These are phyloP conservation scores for Alternaria longipes DNA, from an alignment of 2,329 filamentous ascomycete genomes.

Conservation along the genomic window DNA sequence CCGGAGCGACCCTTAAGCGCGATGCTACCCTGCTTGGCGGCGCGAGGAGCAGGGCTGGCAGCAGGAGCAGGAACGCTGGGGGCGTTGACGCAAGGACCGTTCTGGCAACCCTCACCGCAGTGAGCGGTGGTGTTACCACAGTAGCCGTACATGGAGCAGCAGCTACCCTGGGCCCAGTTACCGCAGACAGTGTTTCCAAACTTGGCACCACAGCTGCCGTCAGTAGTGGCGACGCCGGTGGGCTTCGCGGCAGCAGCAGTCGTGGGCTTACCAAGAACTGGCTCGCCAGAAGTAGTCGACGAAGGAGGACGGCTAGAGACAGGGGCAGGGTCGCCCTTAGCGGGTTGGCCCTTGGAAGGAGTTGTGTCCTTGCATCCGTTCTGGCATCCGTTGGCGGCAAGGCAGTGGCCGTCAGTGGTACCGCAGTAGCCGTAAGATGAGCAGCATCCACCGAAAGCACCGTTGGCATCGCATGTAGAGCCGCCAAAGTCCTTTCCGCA, in stretches of 20 bases:
- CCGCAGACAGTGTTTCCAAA: conserved; percentile 63
- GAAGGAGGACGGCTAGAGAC: conserved; percentile 42
- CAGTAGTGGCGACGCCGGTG: conserved; percentile 53
- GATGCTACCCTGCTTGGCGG: conserved; percentile 59
- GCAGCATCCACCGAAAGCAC: conserved; percentile 54
- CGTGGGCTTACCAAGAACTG: conserved; percentile 48
- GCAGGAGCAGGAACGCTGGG: conserved; percentile 53
- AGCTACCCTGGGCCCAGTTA: conserved; percentile 62
- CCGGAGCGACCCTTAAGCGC: conserved; percentile 64
- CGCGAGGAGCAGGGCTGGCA: conserved; percentile 57
- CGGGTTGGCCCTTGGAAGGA: conserved; percentile 12
- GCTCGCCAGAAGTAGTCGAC: conserved; percentile 46
- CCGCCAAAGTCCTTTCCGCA: conserved; percentile 54
- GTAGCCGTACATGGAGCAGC: conserved; percentile 68
- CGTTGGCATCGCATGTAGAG: conserved; percentile 53
- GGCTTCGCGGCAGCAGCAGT: conserved; percentile 24
- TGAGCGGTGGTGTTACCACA: conserved; percentile 61
- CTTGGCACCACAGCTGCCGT: conserved; percentile 63
- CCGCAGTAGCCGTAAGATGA: conserved; percentile 50
- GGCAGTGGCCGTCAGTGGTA: conserved; percentile 49
- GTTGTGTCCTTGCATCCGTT: conserved; percentile 48
- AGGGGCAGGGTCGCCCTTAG: conserved; percentile 20
- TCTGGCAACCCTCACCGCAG: conserved; percentile 65
- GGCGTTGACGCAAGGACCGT: conserved; percentile 59
- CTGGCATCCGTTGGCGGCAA: conserved; percentile 51